A percentile compares a stretch with the other conserved stretches of the same genome.
These are phyloP conservation scores for Hypoxylon fuscum DNA, from an alignment of 495 filamentous ascomycete genomes.

Conservation along the genomic window DNA sequence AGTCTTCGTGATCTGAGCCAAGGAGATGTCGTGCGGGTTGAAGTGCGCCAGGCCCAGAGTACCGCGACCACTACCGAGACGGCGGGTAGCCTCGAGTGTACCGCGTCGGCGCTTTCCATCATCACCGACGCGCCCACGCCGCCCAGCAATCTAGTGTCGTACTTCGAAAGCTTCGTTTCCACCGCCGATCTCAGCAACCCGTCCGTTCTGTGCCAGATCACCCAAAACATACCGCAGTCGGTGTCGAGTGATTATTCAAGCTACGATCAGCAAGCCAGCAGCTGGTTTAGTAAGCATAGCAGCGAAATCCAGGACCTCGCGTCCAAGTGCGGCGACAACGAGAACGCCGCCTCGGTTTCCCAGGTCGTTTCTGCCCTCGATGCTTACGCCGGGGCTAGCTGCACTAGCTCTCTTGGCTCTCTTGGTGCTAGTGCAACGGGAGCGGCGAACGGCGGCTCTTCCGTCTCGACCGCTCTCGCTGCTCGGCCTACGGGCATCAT, in stretches of 20 bases:
- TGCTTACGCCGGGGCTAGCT: not conserved
- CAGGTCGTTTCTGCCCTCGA: constrained; percentile 3
- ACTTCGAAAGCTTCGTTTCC: not conserved
- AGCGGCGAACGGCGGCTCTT: not conserved
- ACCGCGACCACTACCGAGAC: not conserved
- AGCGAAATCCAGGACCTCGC: constrained; percentile 12
- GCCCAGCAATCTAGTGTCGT: not conserved
- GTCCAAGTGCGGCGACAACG: constrained; percentile 10
- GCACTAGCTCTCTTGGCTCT: not conserved
- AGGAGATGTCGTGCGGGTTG: constrained; percentile 25
- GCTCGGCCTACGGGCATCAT: constrained; percentile 28
- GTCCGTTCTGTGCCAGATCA: constrained; percentile 16
- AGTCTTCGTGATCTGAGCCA: constrained; percentile 5
- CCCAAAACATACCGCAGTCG: constrained; percentile 13
- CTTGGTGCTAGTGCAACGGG: not conserved
- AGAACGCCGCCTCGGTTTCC: not conserved
- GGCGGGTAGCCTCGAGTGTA: constrained; percentile 3
- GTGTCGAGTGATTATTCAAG: constrained; percentile 22
- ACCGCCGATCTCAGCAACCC: constrained; percentile 19
- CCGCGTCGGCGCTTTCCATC: not conserved
- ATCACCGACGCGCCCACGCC: constrained; percentile 18
- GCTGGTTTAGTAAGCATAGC: constrained; percentile 29
- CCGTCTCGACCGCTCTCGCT: constrained; percentile 4
- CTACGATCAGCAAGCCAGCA: constrained; percentile 28
- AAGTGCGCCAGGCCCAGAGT: constrained; percentile 23